Base-by-base conservation (phyloP, 768 basidiomycete species). In the Boletus sp. region DNA sequence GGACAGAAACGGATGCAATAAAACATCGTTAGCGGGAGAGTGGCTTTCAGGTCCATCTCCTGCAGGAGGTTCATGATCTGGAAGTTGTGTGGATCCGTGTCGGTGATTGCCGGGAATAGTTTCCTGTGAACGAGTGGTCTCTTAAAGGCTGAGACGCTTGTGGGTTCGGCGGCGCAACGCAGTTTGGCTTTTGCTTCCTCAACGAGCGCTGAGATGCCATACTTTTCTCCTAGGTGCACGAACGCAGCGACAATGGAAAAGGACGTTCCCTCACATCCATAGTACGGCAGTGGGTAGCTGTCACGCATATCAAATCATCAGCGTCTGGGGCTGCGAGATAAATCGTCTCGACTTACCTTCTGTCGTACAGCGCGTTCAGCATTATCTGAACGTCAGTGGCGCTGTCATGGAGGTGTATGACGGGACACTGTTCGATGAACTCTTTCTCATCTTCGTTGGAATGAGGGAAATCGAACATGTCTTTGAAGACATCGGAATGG, bases 401-500 rank as follows among this genome's bases (percentile, higher is more conserved):
- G 3, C 39, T 7, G 17, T 68, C 68, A 2, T 59, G 35, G 18
- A 68, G 57, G 24, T 44, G 39, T 47, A 68, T 7, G 37, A 58
- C 59, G 4, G 67, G 69, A 52, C 64, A 66, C 6, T 14, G 10
- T 0, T 68, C 67, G 18, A 68, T 44, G 12, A 48, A 4, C 5
- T 57, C 57, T 40, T 50, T 3, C n/a, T 61, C 48, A 5, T 5
- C 35, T 33, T 33, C 48, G 8, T 51, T 9, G 36, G 29, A 8
- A 7, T 62, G 42, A 9, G 52, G 36, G 8, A 15, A 37, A 1
- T 30, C 40, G 20, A 71, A 71, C 71, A 71, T 69, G 44, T 65
- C 68, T 18, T 54, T 60, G 55, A 74, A 75, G 6, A 73, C 55
- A 8, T 59, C 55, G 14, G 71, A 74, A 47, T 72, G 49, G 12